Percentiles rank a stretch among this genome's conserved stretches.
phyloP scores from a whole-genome alignment of 208 protist genomes.

The Leishmania gerbilli region DNA sequence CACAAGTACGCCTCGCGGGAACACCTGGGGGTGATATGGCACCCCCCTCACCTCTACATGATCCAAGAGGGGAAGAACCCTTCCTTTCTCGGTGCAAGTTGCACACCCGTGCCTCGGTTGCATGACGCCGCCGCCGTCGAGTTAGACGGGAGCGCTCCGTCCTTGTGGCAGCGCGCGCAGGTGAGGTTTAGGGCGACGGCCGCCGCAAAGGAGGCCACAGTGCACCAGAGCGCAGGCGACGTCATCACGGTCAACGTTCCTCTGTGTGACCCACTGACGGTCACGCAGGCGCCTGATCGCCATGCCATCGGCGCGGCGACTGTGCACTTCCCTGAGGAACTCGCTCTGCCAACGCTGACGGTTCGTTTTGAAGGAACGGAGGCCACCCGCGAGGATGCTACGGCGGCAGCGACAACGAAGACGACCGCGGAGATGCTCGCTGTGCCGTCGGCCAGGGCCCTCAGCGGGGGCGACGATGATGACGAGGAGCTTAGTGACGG shows the following conservation, averaged over 20 bases:
- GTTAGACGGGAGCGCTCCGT: background rate
- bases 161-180: background rate
- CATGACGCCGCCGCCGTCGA: background rate
- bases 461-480: conserved; percentile 22
- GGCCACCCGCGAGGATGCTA: conserved; percentile 6
- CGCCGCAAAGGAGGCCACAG: conserved; percentile 6
- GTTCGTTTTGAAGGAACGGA: conserved; percentile 45
- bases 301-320: conserved; percentile 26
- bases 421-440: conserved; percentile 53
- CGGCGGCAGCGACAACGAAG: conserved; percentile 34
- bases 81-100: conserved; percentile 48
- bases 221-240: background rate
- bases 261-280: conserved; percentile 23
- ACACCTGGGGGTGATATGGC: conserved; percentile 57
- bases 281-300: conserved; percentile 24
- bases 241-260: conserved; percentile 24
- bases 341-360: conserved; percentile 47
- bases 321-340: conserved; percentile 72
- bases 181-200: conserved; percentile 9
- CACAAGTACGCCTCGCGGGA: conserved; percentile 66
- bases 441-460: conserved; percentile 23
- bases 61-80: conserved; percentile 67
- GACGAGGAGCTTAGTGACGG: conserved; percentile 6
- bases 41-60: conserved; percentile 39
- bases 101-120: conserved; percentile 23